Percentiles rank a stretch among this genome's conserved stretches.
These are phyloP conservation scores for Penicillium sp. DNA, from an alignment of 2,329 filamentous ascomycete species.

Conservation along the genomic window DNA sequence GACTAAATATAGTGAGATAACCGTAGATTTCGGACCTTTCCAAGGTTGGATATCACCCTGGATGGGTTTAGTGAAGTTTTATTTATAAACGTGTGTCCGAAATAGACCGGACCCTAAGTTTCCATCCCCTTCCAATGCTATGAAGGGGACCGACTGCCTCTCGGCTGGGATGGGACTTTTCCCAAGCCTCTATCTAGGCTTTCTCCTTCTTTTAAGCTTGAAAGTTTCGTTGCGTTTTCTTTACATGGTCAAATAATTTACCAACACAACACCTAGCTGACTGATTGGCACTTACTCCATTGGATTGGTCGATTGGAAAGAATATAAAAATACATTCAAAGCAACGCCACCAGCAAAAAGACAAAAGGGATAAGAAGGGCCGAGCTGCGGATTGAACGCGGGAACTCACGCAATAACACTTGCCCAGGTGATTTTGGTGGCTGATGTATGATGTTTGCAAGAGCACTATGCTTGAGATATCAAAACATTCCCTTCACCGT, in stretches of 20 bases:
- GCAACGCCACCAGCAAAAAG: not conserved
- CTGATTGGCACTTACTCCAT: not conserved
- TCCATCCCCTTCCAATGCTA: not conserved
- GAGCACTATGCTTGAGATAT: not conserved
- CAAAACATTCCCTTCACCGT: not conserved
- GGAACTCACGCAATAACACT: too few species aligned
- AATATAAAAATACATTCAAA: not conserved
- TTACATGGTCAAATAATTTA: not conserved
- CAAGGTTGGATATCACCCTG: not conserved
- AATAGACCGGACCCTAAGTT: not conserved
- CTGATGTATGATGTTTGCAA: not conserved
- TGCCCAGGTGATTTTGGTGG: not conserved
- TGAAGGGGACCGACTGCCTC: not conserved
- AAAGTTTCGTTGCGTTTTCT: not conserved
- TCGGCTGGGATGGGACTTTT: not conserved
- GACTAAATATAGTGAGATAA: not conserved
- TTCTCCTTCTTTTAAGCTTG: not conserved
- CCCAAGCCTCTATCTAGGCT: not conserved
- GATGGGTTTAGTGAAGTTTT: not conserved
- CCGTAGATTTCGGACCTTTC: not conserved
- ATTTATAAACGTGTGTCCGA: not conserved
- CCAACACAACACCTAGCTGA: not conserved
- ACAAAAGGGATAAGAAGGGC: conserved; percentile 10
- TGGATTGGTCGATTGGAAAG: not conserved
- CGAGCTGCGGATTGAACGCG: too few species aligned